A percentile compares a stretch with the other conserved stretches of the same genome.
Conservation (phyloP, 345 rosid genomes). For the Pistacia atlantica region DNA sequence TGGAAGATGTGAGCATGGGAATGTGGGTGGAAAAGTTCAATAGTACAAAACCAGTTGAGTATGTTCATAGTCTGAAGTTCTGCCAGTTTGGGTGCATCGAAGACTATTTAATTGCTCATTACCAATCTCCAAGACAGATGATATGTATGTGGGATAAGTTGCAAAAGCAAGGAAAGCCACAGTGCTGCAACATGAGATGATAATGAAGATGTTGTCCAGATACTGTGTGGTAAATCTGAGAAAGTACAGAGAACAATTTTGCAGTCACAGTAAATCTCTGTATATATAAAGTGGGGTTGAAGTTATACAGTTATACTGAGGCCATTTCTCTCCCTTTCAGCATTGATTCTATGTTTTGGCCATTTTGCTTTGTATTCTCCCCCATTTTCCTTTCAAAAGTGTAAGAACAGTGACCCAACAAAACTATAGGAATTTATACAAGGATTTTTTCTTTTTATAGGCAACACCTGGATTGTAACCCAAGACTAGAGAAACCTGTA, state of each 20-base stretch:
- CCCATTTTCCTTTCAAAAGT: neutral
- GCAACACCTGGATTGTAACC: neutral
- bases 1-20: constrained; percentile 99
- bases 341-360: neutral
- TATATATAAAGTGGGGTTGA: constrained; percentile 6
- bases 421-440: neutral
- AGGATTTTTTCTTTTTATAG: neutral
- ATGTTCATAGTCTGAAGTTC: constrained; percentile 76
- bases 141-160: constrained; percentile 86
- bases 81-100: constrained; percentile 95
- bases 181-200: constrained; percentile 85
- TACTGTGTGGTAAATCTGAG: neutral
- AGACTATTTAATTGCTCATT: constrained; percentile 89
- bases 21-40: constrained; percentile 97
- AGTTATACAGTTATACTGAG: neutral
- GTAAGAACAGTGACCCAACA: neutral
- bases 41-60: constrained; percentile 68
- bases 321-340: neutral
- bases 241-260: constrained; percentile 8
- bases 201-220: constrained; percentile 1
- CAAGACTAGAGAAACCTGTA: neutral
- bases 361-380: neutral
- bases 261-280: constrained; percentile 5
- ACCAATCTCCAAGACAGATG: constrained; percentile 98
- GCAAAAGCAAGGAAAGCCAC: constrained; percentile 54